Evolutionary conservation across 345 rosid genomes (phyloP).

Genomic region (Salix udensis): DNA sequence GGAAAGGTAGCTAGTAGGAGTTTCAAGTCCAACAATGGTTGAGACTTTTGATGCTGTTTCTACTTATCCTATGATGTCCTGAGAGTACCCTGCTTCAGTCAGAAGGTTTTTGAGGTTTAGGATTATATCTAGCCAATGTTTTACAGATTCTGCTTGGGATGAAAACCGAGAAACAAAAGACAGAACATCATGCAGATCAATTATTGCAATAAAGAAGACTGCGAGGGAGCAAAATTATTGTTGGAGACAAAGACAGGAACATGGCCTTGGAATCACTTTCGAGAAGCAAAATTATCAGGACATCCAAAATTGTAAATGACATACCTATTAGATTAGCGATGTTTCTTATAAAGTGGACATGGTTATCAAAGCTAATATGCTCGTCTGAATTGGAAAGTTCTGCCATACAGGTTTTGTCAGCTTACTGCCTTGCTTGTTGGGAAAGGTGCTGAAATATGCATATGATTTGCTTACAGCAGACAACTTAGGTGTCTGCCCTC

Average conservation of each 20-base stretch:
- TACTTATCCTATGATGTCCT: not conserved
- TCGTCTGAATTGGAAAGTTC: slow-evolving; percentile 13
- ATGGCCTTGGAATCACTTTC: not conserved
- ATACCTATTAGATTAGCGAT: not conserved
- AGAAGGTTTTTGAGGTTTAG: not conserved
- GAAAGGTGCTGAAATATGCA: slow-evolving; percentile 46
- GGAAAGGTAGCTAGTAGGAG: not conserved
- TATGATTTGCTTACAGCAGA: not conserved
- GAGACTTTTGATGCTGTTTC: not conserved
- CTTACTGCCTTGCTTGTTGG: slow-evolving; percentile 58
- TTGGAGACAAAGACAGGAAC: not conserved
- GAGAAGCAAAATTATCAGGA: not conserved
- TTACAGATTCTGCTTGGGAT: not conserved
- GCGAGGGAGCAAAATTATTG: too few species aligned
- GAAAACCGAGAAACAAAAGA: not conserved
- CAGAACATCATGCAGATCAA: too few species aligned
- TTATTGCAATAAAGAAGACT: too few species aligned
- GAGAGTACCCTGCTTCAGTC: not conserved
- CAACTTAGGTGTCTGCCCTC: too few species aligned
- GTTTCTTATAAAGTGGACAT: not conserved
- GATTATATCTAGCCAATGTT: not conserved
- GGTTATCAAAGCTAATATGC: not conserved
- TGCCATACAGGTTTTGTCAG: slow-evolving; percentile 68
- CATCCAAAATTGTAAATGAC: not conserved
- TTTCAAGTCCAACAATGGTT: not conserved